Conservation (phyloP, 495 filamentous ascomycete genomes). For the Penicillium steckii region DNA sequence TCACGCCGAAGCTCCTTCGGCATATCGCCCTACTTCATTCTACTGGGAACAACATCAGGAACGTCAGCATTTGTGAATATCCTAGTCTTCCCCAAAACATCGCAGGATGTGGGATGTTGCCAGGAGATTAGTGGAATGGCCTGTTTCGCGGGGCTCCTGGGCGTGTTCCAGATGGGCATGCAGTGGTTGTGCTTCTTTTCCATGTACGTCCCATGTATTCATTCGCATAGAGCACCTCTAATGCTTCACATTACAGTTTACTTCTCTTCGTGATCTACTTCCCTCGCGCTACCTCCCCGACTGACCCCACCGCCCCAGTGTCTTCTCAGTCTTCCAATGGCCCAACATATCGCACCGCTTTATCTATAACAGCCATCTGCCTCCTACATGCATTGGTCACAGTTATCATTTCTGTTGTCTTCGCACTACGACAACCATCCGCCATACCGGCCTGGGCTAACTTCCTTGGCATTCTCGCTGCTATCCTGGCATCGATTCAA, state of each 20-base stretch:
- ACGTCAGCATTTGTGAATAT: slow-evolving; percentile 91
- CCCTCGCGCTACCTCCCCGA: slow-evolving; percentile 59
- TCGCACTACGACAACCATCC: slow-evolving; percentile 55
- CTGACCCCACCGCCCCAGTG: slow-evolving; percentile 23
- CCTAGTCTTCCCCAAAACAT: slow-evolving; percentile 73
- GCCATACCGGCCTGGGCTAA: slow-evolving; percentile 76
- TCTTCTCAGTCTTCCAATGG: slow-evolving; percentile 27
- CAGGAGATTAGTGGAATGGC: slow-evolving; percentile 73
- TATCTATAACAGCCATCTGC: slow-evolving; percentile 66
- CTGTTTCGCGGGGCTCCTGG: slow-evolving; percentile 80
- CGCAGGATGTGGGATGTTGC: slow-evolving; percentile 81
- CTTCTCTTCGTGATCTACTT: slow-evolving; percentile 84
- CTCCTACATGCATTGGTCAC: slow-evolving; percentile 68
- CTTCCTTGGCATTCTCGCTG: slow-evolving; percentile 72
- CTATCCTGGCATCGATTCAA: slow-evolving; percentile 80
- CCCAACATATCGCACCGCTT: slow-evolving; percentile 71
- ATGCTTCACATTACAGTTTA: slow-evolving; percentile 49
- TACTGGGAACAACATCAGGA: slow-evolving; percentile 84
- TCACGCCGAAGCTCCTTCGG: slow-evolving; percentile 85
- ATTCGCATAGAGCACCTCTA: neutral
- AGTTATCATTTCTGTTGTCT: slow-evolving; percentile 61
- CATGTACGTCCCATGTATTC: slow-evolving; percentile 59
- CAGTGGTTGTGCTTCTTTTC: slow-evolving; percentile 90
- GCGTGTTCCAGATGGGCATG: slow-evolving; percentile 82
- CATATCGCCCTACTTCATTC: slow-evolving; percentile 89